Base-by-base conservation (phyloP, 139 green algal genomes). In the Astrephomene gubernaculifera region DNA sequence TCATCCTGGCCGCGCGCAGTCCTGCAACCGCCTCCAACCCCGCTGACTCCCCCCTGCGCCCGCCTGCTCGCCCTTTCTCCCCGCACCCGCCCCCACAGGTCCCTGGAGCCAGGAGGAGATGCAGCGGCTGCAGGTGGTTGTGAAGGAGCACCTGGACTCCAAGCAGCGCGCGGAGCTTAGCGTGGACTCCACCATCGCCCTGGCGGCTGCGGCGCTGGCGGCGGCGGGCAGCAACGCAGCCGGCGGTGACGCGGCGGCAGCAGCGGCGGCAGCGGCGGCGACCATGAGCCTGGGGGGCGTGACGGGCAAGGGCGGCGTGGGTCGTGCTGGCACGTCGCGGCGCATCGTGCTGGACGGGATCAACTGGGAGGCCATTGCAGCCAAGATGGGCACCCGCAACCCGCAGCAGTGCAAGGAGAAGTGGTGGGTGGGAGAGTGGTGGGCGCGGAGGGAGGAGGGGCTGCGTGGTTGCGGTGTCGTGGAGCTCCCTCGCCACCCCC, bases 331-430 rank as follows among this genome's bases (percentile, higher is more conserved):
- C 5, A 5, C 19, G 33, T 61, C 75, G 17, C 75, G 86, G 7
- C 86, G 92, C 4, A 61, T 89, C 19, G 60, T 96, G 24, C 73
- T 96, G 76, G 92, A 96, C 67, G 90, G 93, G 71, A 91, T 96
- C 44, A 87, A 95, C 71, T 96, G 93, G 93, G 87, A 81, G 24
- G 45, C 87, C 10, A 67, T 96, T 4, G 86, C 90, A 0, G 33
- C 38, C 0, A n/a, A 14, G 21, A 88, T 88, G 83, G 72, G 63
- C 64, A 68, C 57, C 3, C 79, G 79, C 63, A 85, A 85, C 65
- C 63, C 79, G 44, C 63, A 76, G 79, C 79, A 85, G 64, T 85
- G 79, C 79, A 85, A 85, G 79, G 79, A 85, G 64, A 85, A 85
- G 43, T 85, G 79, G 79, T 85, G 75, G 31, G 75, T 1, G 27